These are phyloP conservation scores for Phialocephala sp. DNA, from an alignment of 2,329 filamentous ascomycete species.

Conservation along the genomic window DNA sequence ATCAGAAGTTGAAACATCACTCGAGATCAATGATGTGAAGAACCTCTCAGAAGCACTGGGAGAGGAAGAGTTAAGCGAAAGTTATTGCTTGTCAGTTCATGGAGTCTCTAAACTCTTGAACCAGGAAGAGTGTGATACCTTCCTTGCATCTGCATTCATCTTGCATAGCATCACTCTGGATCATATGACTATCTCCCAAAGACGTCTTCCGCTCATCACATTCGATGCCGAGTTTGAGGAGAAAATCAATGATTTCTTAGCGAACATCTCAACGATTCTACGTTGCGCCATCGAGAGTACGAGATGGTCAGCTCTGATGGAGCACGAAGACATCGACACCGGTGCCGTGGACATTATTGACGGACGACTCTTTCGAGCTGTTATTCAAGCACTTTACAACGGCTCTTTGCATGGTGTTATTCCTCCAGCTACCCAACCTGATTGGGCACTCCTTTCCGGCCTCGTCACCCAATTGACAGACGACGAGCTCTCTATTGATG, in stretches of 20 bases:
- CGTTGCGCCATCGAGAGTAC: slow-evolving; percentile 45
- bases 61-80: slow-evolving; percentile 44
- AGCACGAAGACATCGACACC: slow-evolving; percentile 40
- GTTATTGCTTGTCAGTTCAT: slow-evolving; percentile 39
- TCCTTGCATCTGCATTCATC: slow-evolving; percentile 48
- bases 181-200: slow-evolving; percentile 48
- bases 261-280: slow-evolving; percentile 44
- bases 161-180: slow-evolving; percentile 49
- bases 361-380: slow-evolving; percentile 51
- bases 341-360: slow-evolving; percentile 62
- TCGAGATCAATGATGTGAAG: slow-evolving; percentile 23
- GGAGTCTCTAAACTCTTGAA: slow-evolving; percentile 43
- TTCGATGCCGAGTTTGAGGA: slow-evolving; percentile 42
- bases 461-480: slow-evolving; percentile 43
- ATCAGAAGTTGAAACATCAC: not conserved
- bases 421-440: slow-evolving; percentile 28
- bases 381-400: slow-evolving; percentile 39
- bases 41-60: slow-evolving; percentile 29
- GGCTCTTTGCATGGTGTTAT: slow-evolving; percentile 29
- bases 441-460: slow-evolving; percentile 36
- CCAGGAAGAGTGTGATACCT: slow-evolving; percentile 36
- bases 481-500: slow-evolving; percentile 41
- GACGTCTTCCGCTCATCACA: slow-evolving; percentile 44
- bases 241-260: slow-evolving; percentile 47
- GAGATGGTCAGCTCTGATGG: slow-evolving; percentile 34